A percentile compares a stretch with the other conserved stretches of the same genome.
Conservation (phyloP, 2,329 filamentous ascomycete genomes). For the Fusarium sp. region DNA sequence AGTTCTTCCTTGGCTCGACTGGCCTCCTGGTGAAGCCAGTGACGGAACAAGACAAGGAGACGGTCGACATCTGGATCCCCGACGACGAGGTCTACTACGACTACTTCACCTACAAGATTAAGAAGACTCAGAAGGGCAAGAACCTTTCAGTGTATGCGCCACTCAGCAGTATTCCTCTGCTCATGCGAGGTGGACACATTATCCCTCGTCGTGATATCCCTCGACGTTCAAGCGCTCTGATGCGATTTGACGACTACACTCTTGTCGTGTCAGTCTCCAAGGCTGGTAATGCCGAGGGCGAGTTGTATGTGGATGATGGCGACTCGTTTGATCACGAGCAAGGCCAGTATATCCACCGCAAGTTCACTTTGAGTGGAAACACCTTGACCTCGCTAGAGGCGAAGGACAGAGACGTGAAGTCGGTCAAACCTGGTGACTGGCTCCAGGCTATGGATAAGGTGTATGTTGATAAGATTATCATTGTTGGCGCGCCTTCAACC, state of each 20-base stretch:
- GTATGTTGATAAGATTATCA: conserved; percentile 82
- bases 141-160: conserved; percentile 78
- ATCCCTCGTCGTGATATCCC: conserved; percentile 91
- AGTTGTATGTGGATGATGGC: conserved; percentile 92
- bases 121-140: conserved; percentile 77
- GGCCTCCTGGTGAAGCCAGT: conserved; percentile 95
- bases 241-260: conserved; percentile 96
- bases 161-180: conserved; percentile 85
- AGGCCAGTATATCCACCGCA: conserved; percentile 89
- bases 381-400: conserved; percentile 78
- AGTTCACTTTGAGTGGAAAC: conserved; percentile 74
- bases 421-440: conserved; percentile 74
- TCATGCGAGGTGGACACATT: conserved; percentile 95
- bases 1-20: conserved; percentile 89
- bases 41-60: conserved; percentile 78
- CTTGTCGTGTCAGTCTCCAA: conserved; percentile 80
- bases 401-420: conserved; percentile 64
- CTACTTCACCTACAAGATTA: conserved; percentile 88
- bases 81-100: conserved; percentile 94
- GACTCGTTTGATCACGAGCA: conserved; percentile 89
- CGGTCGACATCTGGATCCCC: conserved; percentile 85
- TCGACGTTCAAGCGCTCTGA: conserved; percentile 85
- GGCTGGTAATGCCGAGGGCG: conserved; percentile 73
- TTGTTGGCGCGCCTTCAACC: conserved; percentile 80
- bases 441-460: conserved; percentile 84